phyloP scores from a whole-genome alignment of 192 early-diverging fungal genomes.

The Coemansia sp. region DNA sequence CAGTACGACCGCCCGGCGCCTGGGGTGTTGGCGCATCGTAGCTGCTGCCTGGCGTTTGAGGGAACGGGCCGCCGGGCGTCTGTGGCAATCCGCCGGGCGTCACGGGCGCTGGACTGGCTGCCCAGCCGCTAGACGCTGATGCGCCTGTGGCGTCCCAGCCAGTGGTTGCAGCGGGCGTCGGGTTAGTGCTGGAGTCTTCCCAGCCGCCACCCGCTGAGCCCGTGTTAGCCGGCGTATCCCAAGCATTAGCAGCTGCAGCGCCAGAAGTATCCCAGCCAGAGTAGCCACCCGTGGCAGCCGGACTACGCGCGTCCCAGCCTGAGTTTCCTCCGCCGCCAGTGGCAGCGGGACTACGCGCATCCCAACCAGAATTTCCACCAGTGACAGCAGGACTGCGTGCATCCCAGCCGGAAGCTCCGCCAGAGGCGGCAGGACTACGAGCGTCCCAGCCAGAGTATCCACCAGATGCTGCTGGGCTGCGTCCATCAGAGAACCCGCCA shows the following conservation, averaged over 20 bases:
- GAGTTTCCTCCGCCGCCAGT: too few species aligned
- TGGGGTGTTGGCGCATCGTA: constrained; percentile 50
- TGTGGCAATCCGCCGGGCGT: constrained; percentile 44
- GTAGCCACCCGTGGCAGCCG: constrained; percentile 17
- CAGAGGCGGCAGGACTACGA: constrained; percentile 57
- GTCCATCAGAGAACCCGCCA: constrained; percentile 26
- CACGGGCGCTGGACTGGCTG: constrained; percentile 53
- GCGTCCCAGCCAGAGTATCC: constrained; percentile 18
- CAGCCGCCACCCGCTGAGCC: constrained; percentile 19
- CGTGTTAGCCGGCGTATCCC: constrained; percentile 64
- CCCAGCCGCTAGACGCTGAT: constrained; percentile 25
- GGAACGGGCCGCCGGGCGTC: constrained; percentile 40
- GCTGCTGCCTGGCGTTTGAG: constrained; percentile 32
- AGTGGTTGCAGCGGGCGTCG: constrained; percentile 18
- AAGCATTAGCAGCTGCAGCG: constrained; percentile 22
- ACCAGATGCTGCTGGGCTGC: constrained; percentile 23
- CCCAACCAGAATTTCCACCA: constrained; percentile 51
- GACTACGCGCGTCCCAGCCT: constrained; percentile 62
- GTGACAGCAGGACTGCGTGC: constrained; percentile 39
- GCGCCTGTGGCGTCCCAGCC: constrained; percentile 54
- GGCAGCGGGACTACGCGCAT: too few species aligned
- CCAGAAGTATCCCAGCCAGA: constrained; percentile 61
- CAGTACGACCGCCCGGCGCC: constrained; percentile 29
- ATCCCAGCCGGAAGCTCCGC: constrained; percentile 55
- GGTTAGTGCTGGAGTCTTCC: constrained; percentile 31